phyloP scores from a whole-genome alignment of 495 filamentous ascomycete genomes.

The Eremomyces bilateralis region DNA sequence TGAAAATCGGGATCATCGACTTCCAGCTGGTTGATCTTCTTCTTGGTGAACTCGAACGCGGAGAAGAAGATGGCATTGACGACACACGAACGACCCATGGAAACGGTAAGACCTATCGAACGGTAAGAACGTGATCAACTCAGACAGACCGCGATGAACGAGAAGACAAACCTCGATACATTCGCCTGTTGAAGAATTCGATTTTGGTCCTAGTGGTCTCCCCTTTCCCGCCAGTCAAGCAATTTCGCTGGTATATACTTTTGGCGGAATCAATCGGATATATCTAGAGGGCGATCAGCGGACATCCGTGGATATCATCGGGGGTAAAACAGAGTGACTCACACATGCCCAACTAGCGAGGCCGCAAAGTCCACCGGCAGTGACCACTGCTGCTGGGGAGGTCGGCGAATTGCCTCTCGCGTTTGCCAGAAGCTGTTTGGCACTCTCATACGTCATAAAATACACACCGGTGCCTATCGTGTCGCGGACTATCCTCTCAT shows the following conservation, averaged over 20 bases:
- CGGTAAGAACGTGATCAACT: background rate
- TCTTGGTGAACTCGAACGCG: constrained; percentile 57
- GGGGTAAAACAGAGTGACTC: constrained; percentile 19
- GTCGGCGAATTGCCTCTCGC: constrained; percentile 46
- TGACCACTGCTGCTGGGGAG: constrained; percentile 47
- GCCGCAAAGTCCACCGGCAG: constrained; percentile 57
- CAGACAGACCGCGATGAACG: background rate
- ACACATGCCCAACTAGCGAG: constrained; percentile 66
- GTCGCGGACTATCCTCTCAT: constrained; percentile 37
- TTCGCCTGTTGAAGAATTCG: constrained; percentile 44
- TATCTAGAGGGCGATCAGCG: constrained; percentile 21
- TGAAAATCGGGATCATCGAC: too few species aligned
- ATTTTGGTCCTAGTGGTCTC: constrained; percentile 41
- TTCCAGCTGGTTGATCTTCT: constrained; percentile 37
- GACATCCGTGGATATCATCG: background rate
- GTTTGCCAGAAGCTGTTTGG: constrained; percentile 65
- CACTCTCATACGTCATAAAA: constrained; percentile 78
- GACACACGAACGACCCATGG: constrained; percentile 50
- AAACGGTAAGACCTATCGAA: constrained; percentile 45
- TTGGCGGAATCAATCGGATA: constrained; percentile 71
- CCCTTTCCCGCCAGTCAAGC: constrained; percentile 42
- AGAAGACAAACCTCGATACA: constrained; percentile 33
- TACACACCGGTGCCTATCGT: constrained; percentile 78
- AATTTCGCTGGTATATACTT: constrained; percentile 61
- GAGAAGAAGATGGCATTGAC: constrained; percentile 65